Conservation (phyloP, 2,329 filamentous ascomycete species). For the Alternaria triticimaculans region DNA sequence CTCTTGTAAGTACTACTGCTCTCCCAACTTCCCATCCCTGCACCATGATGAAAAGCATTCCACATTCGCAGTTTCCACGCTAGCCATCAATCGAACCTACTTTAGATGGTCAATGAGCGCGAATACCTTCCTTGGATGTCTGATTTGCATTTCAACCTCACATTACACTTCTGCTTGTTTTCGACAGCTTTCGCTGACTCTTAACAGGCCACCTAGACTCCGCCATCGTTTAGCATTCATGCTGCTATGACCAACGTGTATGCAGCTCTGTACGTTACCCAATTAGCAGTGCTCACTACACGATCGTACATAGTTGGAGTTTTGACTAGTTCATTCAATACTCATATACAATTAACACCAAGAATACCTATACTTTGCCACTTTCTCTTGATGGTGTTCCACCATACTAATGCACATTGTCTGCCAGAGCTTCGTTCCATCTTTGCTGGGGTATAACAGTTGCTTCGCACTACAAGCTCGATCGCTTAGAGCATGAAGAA, state of each 20-base stretch:
- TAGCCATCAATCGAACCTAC: conserved; percentile 72
- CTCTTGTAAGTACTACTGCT: conserved; percentile 7
- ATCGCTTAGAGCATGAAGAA: conserved; percentile 39
- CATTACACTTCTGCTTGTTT: neutral
- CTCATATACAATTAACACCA: conserved; percentile 12
- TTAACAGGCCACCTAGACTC: conserved; percentile 4
- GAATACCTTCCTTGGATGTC: conserved; percentile 77
- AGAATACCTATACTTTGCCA: neutral
- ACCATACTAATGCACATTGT: conserved; percentile 1
- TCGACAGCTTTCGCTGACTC: conserved; percentile 5
- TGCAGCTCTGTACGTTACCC: neutral
- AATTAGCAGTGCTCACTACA: neutral
- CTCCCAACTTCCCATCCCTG: neutral
- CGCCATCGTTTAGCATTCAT: conserved; percentile 1
- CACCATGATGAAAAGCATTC: conserved; percentile 73
- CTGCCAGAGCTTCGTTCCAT: neutral
- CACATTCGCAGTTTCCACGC: conserved; percentile 91
- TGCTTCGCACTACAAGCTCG: conserved; percentile 2
- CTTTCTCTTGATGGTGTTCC: conserved; percentile 2
- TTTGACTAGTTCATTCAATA: conserved; percentile 11
- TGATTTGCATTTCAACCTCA: conserved; percentile 52
- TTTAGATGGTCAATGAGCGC: conserved; percentile 70
- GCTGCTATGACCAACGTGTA: neutral
- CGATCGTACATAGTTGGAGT: neutral
- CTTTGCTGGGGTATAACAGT: conserved; percentile 20